Base-by-base conservation (phyloP, 352 stramenopile genomes). In the Phytopythium boreale region DNA sequence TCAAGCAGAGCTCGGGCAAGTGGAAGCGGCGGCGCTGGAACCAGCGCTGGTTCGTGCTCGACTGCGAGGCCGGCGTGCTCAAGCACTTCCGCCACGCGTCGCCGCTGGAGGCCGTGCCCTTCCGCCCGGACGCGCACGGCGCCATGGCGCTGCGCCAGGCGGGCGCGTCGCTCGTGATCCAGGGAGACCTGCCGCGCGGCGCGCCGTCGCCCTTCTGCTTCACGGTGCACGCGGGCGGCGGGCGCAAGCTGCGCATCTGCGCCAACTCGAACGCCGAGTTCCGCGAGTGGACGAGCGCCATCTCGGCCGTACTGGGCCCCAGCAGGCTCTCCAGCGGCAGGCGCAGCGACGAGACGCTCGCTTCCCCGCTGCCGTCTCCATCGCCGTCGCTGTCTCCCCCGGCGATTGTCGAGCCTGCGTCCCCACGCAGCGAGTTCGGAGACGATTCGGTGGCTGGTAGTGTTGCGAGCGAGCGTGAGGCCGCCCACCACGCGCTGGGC, bases 121-220 rank as follows among this genome's bases (percentile, higher is more conserved):
- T 87, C 20, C 63, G 80, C 15, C 77, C 87, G 41, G 80, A 90
- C 56, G 75, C 76, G 8, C 83, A 91, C n/a, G 85, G 78, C 14
- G 69, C 70, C 10, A 56, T 92, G 36, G 63, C 69, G 41, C 69
- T 93, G 37, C 74, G 68, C 41, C 63, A 81, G 53, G 53, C 68
- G 2, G 80, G 75, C 9, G 83, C 79, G 10, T 79, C 80, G 41
- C 67, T 93, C 8, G 80, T 90, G 43, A 85, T 92, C 49, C 85
- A 90, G 62, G 83, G 84, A 44, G 81, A 89, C 64, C 53, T 92
- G 46, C 82, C 85, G 19, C 62, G 70, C 11, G 79, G 82, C 46
- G 84, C 88, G n/a, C 85, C 85, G 11, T 90, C 81, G 15, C 85
- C 85, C 14, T 94, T 92, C 69, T 94, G 85, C 65, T 94, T 94